Conservation (phyloP, 345 rosid genomes). For the Acer saccharum region DNA sequence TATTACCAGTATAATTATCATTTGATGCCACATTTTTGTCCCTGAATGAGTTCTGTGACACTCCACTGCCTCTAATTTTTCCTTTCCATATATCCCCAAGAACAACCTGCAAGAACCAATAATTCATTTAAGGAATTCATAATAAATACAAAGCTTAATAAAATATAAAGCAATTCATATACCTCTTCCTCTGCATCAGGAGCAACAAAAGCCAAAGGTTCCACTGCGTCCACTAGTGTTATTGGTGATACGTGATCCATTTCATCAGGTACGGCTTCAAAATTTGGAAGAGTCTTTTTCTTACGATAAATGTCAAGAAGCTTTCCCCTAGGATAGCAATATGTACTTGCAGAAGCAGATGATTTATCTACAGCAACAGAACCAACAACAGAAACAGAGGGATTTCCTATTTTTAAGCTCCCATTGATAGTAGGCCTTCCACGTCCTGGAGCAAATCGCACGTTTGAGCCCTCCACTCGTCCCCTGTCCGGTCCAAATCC, state of each 20-base stretch:
- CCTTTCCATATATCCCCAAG: slow-evolving; percentile 72
- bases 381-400: slow-evolving; percentile 28
- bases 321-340: slow-evolving; percentile 77
- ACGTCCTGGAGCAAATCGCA: slow-evolving; percentile 73
- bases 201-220: slow-evolving; percentile 75
- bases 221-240: slow-evolving; percentile 37
- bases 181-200: slow-evolving; percentile 86
- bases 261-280: slow-evolving; percentile 43
- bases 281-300: slow-evolving; percentile 39
- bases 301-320: slow-evolving; percentile 70
- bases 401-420: slow-evolving; percentile 36
- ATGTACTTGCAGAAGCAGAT: slow-evolving; percentile 22
- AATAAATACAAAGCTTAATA: neutral
- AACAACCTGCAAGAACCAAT: slow-evolving; percentile 43
- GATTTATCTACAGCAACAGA: slow-evolving; percentile 25
- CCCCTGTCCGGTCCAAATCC: slow-evolving; percentile 81
- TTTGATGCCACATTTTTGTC: slow-evolving; percentile 38
- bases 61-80: slow-evolving; percentile 60
- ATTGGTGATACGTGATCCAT: slow-evolving; percentile 58
- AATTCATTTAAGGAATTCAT: slow-evolving; percentile 6
- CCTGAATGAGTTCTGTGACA: slow-evolving; percentile 40
- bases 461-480: slow-evolving; percentile 59
- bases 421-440: slow-evolving; percentile 54
- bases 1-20: slow-evolving; percentile 46
- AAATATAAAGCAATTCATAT: neutral